Evolutionary conservation across 495 filamentous ascomycete species (phyloP).

Genomic region (Ramalina peruviana): DNA sequence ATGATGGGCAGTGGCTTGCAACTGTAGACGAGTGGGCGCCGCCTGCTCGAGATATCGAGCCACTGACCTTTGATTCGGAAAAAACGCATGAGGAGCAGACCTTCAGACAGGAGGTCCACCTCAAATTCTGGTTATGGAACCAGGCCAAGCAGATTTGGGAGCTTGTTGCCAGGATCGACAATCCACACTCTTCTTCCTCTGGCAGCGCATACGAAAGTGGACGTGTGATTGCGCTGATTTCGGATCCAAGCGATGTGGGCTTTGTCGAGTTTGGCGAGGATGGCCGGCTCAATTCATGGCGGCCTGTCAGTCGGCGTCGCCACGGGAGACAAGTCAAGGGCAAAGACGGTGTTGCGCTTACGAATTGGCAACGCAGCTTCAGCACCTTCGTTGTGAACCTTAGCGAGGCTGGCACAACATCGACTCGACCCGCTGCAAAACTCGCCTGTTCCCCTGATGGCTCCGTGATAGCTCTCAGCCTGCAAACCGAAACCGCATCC

Average conservation of each 20-base stretch:
- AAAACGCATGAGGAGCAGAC: slow-evolving; percentile 27
- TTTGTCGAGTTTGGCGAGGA: slow-evolving; percentile 83
- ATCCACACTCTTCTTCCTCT: slow-evolving; percentile 46
- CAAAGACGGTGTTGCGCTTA: slow-evolving; percentile 35
- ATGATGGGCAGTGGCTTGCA: slow-evolving; percentile 79
- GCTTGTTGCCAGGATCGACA: slow-evolving; percentile 66
- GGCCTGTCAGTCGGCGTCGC: slow-evolving; percentile 45
- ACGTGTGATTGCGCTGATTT: slow-evolving; percentile 52
- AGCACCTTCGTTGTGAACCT: slow-evolving; percentile 28
- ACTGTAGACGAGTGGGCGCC: slow-evolving; percentile 85
- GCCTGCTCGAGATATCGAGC: slow-evolving; percentile 44
- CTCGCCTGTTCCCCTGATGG: slow-evolving; percentile 76
- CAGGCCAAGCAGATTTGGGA: slow-evolving; percentile 48
- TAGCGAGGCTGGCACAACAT: slow-evolving; percentile 12
- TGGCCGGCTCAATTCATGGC: slow-evolving; percentile 63
- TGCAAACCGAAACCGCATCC: slow-evolving; percentile 24
- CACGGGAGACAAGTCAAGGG: slow-evolving; percentile 46
- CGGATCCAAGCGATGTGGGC: slow-evolving; percentile 46
- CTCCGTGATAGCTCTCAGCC: slow-evolving; percentile 58
- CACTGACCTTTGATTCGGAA: slow-evolving; percentile 29
- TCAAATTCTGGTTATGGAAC: slow-evolving; percentile 85
- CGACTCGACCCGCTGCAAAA: slow-evolving; percentile 16
- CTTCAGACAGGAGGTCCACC: slow-evolving; percentile 48
- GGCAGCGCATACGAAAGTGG: slow-evolving; percentile 31
- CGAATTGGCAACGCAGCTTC: slow-evolving; percentile 55